Evolutionary conservation across 169 alveolate genomes (phyloP), one percentile per base, ranked within the genome.

Genomic region (Plasmodium gaboni): DNA sequence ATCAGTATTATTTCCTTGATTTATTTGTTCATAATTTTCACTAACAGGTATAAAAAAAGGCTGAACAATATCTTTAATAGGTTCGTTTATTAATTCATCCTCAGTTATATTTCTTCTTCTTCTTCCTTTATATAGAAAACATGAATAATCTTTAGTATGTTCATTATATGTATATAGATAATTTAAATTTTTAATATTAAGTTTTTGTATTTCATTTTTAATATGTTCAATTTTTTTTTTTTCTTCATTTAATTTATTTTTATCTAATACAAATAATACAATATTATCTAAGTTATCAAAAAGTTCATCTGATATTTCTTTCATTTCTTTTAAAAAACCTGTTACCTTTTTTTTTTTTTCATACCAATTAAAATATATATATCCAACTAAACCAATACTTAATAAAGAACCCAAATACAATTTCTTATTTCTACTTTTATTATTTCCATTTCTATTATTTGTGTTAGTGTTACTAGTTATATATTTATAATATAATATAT

Each of bases 51-150:
- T 64, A 69, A 78, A 78, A 51, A 78, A 78, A 17, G 64, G 78
- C 48, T 64, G 70, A 19, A 78, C 15, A 17, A 78, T 78, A n/a
- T 78, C 76, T 70, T 78, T 65, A 22, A 78, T 42, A 13, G 63
- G 19, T 59, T 38, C 60, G 53, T 68, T 67, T 19, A 42, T 19
- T 17, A 78, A 65, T 73, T 78, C 89, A 24, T 78, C 78, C 28
- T 78, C 67, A 12, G 89, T 64, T 67, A 78, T 64, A 59, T 78
- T 78, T 51, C 89, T 78, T 57, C 89, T 64, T 68, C 89, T 68
- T 38, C 89, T 67, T 44, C 89, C 89, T 78, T 78, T 78, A 60
- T 78, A 78, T 55, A 78, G 61, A 78, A 48, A 78, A 38, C 89
- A 78, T 38, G 89, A 74, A 44, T 64, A 78, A 22, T 78, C 89